These are phyloP conservation scores for Phytophthora pluvialis DNA, from an alignment of 352 stramenopile genomes.

Conservation along the genomic window DNA sequence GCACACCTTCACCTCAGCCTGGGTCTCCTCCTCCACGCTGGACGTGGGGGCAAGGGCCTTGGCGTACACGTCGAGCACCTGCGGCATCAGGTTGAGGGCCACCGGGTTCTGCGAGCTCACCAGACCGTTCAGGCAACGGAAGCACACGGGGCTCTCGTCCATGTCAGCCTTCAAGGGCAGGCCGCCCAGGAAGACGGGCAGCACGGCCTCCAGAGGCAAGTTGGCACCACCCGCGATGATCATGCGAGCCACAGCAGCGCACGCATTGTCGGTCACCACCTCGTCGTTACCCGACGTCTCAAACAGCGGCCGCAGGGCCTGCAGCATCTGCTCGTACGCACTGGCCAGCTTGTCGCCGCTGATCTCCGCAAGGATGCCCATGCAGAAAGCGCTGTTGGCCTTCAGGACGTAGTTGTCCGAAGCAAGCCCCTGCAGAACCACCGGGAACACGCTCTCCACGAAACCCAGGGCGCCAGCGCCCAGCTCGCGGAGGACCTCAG, in stretches of 20 bases:
- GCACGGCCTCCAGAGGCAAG: conserved; percentile 92
- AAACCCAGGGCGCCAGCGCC: conserved; percentile 84
- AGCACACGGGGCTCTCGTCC: conserved; percentile 96
- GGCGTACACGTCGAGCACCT: conserved; percentile 84
- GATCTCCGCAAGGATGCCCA: conserved; percentile 92
- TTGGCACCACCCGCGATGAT: conserved; percentile 83
- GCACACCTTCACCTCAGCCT: conserved; percentile 72
- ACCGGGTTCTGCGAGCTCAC: conserved; percentile 90
- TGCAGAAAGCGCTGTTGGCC: conserved; percentile 95
- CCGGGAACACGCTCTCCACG: conserved; percentile 90
- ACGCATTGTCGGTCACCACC: conserved; percentile 93
- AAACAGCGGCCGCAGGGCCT: conserved; percentile 93
- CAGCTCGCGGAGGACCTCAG: conserved; percentile 94
- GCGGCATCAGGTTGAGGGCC: conserved; percentile 68
- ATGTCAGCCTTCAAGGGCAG: conserved; percentile 97
- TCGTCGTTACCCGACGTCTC: conserved; percentile 88
- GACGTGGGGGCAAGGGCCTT: conserved; percentile 67
- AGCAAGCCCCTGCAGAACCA: conserved; percentile 89
- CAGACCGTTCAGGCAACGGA: conserved; percentile 94
- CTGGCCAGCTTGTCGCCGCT: conserved; percentile 74
- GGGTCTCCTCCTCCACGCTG: conserved; percentile 77
- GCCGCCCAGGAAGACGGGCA: conserved; percentile 93
- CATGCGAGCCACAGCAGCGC: conserved; percentile 93
- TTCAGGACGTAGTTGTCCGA: conserved; percentile 94
- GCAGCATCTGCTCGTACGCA: conserved; percentile 92